Base-by-base conservation (phyloP, 2,329 filamentous ascomycete species). In the Arthrocladium fulminans region DNA sequence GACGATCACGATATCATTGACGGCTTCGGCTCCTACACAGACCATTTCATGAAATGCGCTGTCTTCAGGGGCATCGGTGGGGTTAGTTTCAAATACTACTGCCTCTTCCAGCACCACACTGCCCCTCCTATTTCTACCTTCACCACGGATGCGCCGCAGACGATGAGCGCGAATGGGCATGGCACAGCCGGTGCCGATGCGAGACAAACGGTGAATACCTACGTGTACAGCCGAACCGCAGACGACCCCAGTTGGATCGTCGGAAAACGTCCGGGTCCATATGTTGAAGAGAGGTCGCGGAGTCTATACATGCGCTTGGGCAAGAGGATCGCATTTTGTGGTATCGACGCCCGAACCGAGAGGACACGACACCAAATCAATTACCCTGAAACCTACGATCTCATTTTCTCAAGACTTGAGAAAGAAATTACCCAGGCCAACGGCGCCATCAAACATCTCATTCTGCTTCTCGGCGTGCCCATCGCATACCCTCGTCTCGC, bases 291-390 rank as follows among this genome's bases (percentile, higher is more conserved):
- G 62, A 67, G 66, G 47, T 80, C 77, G 54, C 69, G 78, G 43
- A 80, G 67, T 60, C 67, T 83, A 52, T 83, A 80, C 65, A 79
- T 77, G 64, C 77, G 80, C 47, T 70, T 83, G 3, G 80, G 80
- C 34, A 76, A 75, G 52, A 74, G 84, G 8, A 81, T 86, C 58
- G 76, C 80, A 30, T 79, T 80, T 60, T 61, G 75, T 44, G 77
- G 81, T 63, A 69, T 77, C 59, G 75, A 80, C 63, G 75, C 76
- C 8, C 73, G 77, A 12, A 79, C 76, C n/a, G 76, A 83, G 76
- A 85, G 89, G 20, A 96, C 90, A 7, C 80, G 90, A 30, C 88
- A 94, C 61, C 88, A 95, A 67, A 81, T 97, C 67, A 96, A 96
- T 70, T 96, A 95, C 60, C 65, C 72, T 49, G 67, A 84, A 65